phyloP scores from a whole-genome alignment of 768 basidiomycete species.

The Gyrodon lividus region DNA sequence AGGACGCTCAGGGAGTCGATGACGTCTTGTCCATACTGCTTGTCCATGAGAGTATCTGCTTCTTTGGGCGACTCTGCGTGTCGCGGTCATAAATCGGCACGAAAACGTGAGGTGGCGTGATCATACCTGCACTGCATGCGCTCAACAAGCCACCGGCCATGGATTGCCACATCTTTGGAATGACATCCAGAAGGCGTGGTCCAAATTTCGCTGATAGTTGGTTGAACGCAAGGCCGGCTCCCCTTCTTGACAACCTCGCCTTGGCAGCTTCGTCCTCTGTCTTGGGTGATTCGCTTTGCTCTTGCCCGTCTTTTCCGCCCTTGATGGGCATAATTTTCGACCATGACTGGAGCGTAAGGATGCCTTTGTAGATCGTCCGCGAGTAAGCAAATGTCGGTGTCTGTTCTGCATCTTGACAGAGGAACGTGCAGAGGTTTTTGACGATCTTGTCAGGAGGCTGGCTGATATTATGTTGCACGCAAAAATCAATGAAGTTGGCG shows the following conservation, averaged over 20 bases:
- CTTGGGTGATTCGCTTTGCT: conserved; percentile 43
- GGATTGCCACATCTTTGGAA: conserved; percentile 96
- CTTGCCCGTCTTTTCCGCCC: conserved; percentile 39
- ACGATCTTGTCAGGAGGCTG: conserved; percentile 96
- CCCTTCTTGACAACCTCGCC: conserved; percentile 75
- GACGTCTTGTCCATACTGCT: conserved; percentile 81
- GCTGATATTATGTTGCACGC: conserved; percentile 63
- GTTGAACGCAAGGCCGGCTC: conserved; percentile 80
- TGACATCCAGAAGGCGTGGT: conserved; percentile 60
- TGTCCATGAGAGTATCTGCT: conserved; percentile 65
- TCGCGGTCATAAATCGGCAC: not conserved
- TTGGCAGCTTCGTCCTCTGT: conserved; percentile 55
- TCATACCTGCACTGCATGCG: conserved; percentile 64
- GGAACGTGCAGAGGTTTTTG: conserved; percentile 94
- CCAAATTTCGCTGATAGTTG: conserved; percentile 80
- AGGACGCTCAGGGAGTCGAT: conserved; percentile 92
- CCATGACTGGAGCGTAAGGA: conserved; percentile 67
- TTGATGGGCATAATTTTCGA: conserved; percentile 36
- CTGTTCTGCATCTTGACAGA: conserved; percentile 86
- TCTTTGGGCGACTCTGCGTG: conserved; percentile 50
- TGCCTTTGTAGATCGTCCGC: conserved; percentile 62
- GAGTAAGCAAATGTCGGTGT: conserved; percentile 85
- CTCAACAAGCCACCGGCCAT: conserved; percentile 78
- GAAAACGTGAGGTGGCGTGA: not conserved
- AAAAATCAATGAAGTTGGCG: conserved; percentile 85